A percentile compares a stretch with the other conserved stretches of the same genome.
Conservation (phyloP, 2,329 filamentous ascomycete genomes). For the Alternaria metachromatica region DNA sequence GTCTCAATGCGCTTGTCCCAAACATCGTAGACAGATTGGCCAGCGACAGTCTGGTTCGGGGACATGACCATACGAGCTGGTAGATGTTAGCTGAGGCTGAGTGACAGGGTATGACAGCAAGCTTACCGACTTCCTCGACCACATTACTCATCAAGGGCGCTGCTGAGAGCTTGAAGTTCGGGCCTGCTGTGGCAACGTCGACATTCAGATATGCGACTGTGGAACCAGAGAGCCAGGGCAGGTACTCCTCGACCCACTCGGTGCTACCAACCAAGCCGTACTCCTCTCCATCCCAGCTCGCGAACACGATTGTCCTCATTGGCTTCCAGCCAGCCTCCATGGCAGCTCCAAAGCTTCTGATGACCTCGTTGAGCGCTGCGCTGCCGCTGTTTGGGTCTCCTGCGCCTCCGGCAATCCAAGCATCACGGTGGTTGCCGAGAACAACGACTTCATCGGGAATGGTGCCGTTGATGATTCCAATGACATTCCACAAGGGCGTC, state of each 20-base stretch:
- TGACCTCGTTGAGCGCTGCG: constrained; percentile 78
- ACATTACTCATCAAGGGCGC: constrained; percentile 79
- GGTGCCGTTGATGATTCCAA: constrained; percentile 89
- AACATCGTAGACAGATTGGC: constrained; percentile 71
- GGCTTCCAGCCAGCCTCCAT: constrained; percentile 80
- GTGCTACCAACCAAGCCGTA: constrained; percentile 87
- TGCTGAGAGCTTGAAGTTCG: constrained; percentile 68
- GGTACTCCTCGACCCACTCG: constrained; percentile 90
- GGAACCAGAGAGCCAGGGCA: constrained; percentile 77
- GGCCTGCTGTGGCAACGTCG: constrained; percentile 74
- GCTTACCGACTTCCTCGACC: constrained; percentile 67
- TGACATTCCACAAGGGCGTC: constrained; percentile 71
- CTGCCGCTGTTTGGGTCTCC: constrained; percentile 85
- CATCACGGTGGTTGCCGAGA: constrained; percentile 90
- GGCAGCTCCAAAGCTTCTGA: constrained; percentile 75
- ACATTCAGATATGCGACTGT: constrained; percentile 87
- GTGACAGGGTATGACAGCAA: not conserved
- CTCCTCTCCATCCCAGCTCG: constrained; percentile 72
- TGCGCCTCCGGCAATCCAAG: constrained; percentile 86
- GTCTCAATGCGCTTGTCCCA: constrained; percentile 65
- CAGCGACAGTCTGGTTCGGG: constrained; percentile 74
- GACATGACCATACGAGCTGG: constrained; percentile 46
- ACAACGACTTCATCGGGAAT: constrained; percentile 85
- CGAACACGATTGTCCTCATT: constrained; percentile 88
- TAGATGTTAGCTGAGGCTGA: constrained; percentile 13